phyloP scores from a whole-genome alignment of 2,329 filamentous ascomycete species.

The Aspergillus sergii region DNA sequence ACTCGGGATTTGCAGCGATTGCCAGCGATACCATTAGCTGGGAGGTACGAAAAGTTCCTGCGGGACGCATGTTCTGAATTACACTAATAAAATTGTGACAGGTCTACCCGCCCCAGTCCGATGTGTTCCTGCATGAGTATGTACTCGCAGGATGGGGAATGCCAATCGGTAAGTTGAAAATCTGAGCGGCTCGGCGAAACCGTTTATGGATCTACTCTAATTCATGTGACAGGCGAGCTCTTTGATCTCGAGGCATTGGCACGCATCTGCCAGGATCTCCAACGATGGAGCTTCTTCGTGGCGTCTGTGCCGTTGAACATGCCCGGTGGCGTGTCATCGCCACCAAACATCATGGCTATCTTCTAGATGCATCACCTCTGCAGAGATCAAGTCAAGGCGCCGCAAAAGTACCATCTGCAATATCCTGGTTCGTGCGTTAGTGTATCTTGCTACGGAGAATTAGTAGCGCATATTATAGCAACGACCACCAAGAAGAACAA shows the following conservation, averaged over 20 bases:
- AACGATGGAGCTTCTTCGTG: constrained; percentile 55
- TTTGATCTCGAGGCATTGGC: constrained; percentile 51
- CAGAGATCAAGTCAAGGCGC: not conserved
- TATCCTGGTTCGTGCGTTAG: not conserved
- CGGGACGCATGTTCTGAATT: not conserved
- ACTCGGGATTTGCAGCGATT: constrained; percentile 59
- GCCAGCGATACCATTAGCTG: constrained; percentile 60
- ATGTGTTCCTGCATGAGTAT: constrained; percentile 50
- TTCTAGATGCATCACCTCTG: constrained; percentile 34
- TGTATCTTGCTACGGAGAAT: not conserved
- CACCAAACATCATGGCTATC: constrained; percentile 50
- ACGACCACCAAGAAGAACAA: not conserved
- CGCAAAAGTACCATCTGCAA: not conserved
- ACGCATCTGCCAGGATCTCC: constrained; percentile 36
- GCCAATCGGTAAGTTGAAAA: constrained; percentile 44
- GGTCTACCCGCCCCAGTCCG: constrained; percentile 46
- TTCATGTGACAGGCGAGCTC: constrained; percentile 41
- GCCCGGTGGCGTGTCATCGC: constrained; percentile 50
- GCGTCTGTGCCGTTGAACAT: constrained; percentile 53
- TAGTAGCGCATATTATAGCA: not conserved
- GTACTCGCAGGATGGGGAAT: constrained; percentile 56
- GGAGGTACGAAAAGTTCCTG: constrained; percentile 44
- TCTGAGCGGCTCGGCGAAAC: not conserved
- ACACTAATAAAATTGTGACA: constrained; percentile 24
- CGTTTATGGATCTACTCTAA: constrained; percentile 7